phyloP scores from a whole-genome alignment of 139 green algal genomes.

The Limnomonas spitsbergensis region DNA sequence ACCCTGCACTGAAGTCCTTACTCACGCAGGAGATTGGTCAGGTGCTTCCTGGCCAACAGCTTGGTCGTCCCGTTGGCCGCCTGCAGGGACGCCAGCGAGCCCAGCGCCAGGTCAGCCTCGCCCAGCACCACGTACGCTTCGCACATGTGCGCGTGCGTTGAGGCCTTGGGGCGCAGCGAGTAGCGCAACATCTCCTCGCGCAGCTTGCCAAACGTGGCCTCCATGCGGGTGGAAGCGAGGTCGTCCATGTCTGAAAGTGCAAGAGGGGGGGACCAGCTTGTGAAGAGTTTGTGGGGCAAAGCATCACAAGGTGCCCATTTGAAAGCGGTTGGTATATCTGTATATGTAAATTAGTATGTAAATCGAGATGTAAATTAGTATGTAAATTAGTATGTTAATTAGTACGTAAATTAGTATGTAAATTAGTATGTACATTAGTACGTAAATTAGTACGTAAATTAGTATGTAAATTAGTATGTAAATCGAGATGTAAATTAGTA shows the following conservation, averaged over 20 bases:
- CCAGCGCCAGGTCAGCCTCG: conserved; percentile 8
- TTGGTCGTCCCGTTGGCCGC: conserved; percentile 15
- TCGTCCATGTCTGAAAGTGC: background rate
- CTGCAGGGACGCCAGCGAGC: background rate
- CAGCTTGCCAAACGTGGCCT: conserved; percentile 7
- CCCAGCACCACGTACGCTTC: conserved; percentile 26
- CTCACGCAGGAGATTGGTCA: conserved; percentile 19
- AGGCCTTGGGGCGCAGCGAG: conserved; percentile 11
- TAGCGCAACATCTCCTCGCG: conserved; percentile 28
- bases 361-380: no score
- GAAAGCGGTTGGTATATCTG: no score
- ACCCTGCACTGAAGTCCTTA: no score
- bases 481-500: no score
- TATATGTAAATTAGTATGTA: no score
- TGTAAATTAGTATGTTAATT: no score
- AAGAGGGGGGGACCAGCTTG: background rate
- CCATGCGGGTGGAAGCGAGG: background rate
- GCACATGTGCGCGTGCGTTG: conserved; percentile 13
- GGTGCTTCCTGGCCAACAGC: conserved; percentile 13
- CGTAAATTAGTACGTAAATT: no score
- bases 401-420: no score
- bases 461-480: no score
- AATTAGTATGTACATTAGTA: no score
- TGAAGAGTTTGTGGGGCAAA: background rate
- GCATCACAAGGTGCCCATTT: no score